Evolutionary conservation across 768 basidiomycete genomes (phyloP), one percentile per base, ranked within the genome.

Genomic region (Cystofilobasidium ferigula): DNA sequence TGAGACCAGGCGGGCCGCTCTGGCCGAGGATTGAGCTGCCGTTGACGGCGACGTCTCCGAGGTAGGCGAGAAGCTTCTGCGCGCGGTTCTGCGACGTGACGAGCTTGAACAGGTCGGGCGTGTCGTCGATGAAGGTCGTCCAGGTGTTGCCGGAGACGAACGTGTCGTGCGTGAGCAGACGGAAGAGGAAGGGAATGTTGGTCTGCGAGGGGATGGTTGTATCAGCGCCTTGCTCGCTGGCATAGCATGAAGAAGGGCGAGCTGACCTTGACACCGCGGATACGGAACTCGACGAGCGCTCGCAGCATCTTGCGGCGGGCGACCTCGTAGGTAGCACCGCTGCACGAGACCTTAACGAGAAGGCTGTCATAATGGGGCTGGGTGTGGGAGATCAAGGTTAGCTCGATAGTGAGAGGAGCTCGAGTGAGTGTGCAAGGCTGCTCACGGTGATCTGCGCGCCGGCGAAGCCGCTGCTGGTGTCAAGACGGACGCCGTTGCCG

Each of bases 51-150:
- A 99, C 82, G 75, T 99, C 95, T 69, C 95, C 95, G 40, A 99
- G 86, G 78, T 98, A 99, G 8, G 91, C 87, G 54, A 99, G 82
- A 62, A 99, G 79, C 77, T 98, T 98, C 78, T 97, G 93, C 4
- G 95, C 95, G 78, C 95, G 88, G 78, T 99, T 99, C 78, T 93
- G 93, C 71, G 87, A 91, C 73, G 90, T 88, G 9, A 99, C 93
- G 63, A 99, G 84, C 78, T 93, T 95, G 85, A 98, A 99, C 69
- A 99, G 84, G 74, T 97, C 92, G n/a, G 91, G 93, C 1, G 94
- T 97, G 77, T 99, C 95, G 73, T 99, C 95, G 77, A 99, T 98
- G 81, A 99, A 98, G 30, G 95, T 99, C 2, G 95, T 99, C 95
- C 95, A 99, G 13, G 95, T 95, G 80, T 92, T 89, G 67, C 94